Evolutionary conservation across 1,284 basidiomycete genomes (phyloP), one percentile per base, ranked within the genome.

Genomic region (Trichosporon asahii): DNA sequence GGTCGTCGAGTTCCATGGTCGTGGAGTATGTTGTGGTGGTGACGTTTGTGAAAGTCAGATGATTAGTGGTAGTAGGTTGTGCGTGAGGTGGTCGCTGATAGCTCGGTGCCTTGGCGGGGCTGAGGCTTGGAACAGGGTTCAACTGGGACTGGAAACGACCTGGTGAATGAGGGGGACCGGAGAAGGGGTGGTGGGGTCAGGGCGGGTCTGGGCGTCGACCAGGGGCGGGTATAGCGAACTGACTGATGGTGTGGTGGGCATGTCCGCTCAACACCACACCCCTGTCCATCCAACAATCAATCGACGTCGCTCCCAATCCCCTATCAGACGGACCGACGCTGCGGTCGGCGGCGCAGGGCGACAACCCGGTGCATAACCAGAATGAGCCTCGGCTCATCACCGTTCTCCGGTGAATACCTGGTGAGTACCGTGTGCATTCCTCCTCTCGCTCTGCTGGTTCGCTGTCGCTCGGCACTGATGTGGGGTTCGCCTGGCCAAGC

Each of bases 1-100:
- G 46, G n/a, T 68, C 66, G 33, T 67, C 68, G 64, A 66, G 57
- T 15, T 72, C 68, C 68, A 72, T 72, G 23, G 79, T 66, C 44
- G 29, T 33, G 29, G 25, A 15, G 57, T n/a, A 6, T 61, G 57
- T 61, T n/a, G 27, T n/a, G 29, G 3, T 33, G 57, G 57, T 8
- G 18, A 31, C 27, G 29, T 27, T 60, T 2, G 55, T 33, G 12
- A 9, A n/a, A 31, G 57, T 29, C 27, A 61, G 57, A 61, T 61
- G 27, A n/a, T 9, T 15, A 14, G 12, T 21, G 25, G 25, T 5
- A 12, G 25, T 25, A 25, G 53, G 25, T 2, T 33, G 31, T 33
- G 31, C 6, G 31, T 33, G 31, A 15, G 23, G 53, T 4, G 23
- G 53, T 14, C 25, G 25, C 53, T 37, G 35, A 37, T 37, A 37